Evolutionary conservation across 495 filamentous ascomycete genomes (phyloP).

Genomic region (Emericellopsis terricola): DNA sequence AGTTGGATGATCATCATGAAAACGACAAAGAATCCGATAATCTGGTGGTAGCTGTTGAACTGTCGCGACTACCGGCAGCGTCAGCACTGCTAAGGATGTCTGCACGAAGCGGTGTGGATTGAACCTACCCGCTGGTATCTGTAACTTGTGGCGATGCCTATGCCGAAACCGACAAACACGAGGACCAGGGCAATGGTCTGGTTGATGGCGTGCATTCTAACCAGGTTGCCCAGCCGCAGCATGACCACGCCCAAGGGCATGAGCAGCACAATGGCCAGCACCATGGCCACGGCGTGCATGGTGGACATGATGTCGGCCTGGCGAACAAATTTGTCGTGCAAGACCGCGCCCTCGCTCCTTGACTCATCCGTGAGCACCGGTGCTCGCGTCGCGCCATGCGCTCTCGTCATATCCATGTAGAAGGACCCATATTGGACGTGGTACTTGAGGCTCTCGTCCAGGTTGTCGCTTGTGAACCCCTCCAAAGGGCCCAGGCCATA

Average conservation of each 20-base stretch:
- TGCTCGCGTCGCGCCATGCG: conserved; percentile 17
- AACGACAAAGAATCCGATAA: conserved; percentile 33
- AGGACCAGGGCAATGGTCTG: conserved; percentile 25
- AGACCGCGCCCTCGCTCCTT: conserved; percentile 6
- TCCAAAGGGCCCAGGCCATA: conserved; percentile 29
- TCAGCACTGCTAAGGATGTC: not conserved
- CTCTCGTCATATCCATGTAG: conserved; percentile 30
- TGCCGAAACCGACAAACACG: conserved; percentile 20
- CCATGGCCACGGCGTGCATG: conserved; percentile 32
- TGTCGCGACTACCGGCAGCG: conserved; percentile 18
- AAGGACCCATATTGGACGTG: conserved; percentile 34
- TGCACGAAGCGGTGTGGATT: not conserved
- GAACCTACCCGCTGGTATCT: conserved; percentile 31
- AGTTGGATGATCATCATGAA: conserved; percentile 28
- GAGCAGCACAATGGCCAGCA: conserved; percentile 28
- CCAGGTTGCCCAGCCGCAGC: conserved; percentile 24
- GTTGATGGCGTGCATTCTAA: conserved; percentile 30
- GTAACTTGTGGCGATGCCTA: conserved; percentile 27
- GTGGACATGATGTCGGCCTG: conserved; percentile 10
- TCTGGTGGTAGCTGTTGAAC: conserved; percentile 34
- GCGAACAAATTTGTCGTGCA: conserved; percentile 10
- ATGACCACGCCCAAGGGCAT: conserved; percentile 32
- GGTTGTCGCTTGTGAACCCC: conserved; percentile 15
- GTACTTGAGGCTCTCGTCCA: conserved; percentile 19
- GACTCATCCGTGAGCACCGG: conserved; percentile 9